A percentile compares a stretch with the other conserved stretches of the same genome.
These are phyloP conservation scores for Plasmodium coatneyi DNA, from an alignment of 169 alveolate species.

Conservation along the genomic window DNA sequence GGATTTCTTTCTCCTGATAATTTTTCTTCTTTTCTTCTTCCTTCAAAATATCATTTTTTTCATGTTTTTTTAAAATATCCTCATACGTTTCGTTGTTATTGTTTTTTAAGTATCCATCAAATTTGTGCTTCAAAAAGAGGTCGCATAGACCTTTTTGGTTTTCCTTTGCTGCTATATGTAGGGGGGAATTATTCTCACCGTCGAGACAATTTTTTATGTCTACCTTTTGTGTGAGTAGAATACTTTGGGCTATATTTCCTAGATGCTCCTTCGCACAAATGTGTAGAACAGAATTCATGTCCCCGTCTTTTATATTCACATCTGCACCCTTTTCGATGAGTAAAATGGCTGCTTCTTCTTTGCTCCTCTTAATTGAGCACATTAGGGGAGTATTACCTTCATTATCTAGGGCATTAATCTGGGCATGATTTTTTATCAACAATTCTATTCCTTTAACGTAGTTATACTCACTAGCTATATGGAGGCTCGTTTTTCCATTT, in stretches of 20 bases:
- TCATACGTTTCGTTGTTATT: constrained; percentile 68
- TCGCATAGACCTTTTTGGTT: constrained; percentile 45
- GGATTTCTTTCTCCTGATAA: constrained; percentile 67
- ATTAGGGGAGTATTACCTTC: constrained; percentile 60
- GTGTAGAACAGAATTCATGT: constrained; percentile 47
- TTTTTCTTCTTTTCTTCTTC: constrained; percentile 65
- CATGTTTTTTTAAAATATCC: constrained; percentile 72
- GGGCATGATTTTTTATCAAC: constrained; percentile 66
- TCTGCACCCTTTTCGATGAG: constrained; percentile 72
- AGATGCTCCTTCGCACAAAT: constrained; percentile 72
- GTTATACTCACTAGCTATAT: constrained; percentile 73
- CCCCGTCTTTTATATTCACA: constrained; percentile 54
- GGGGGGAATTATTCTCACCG: constrained; percentile 58
- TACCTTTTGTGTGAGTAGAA: constrained; percentile 52
- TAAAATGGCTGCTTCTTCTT: constrained; percentile 57
- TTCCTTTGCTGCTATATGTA: constrained; percentile 75
- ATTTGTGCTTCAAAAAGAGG: constrained; percentile 44
- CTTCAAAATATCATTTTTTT: constrained; percentile 25
- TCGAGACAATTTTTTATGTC: constrained; percentile 62
- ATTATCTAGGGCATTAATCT: constrained; percentile 49
- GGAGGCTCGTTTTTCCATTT: constrained; percentile 72
- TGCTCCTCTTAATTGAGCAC: constrained; percentile 59
- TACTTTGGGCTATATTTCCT: constrained; percentile 59
- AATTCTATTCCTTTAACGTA: constrained; percentile 70
- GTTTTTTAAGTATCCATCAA: constrained; percentile 56